Percentiles rank a stretch among this genome's conserved stretches.
Conservation (phyloP, 805 yeast genomes). For the Cyberlindnera euphorbiiphila region DNA sequence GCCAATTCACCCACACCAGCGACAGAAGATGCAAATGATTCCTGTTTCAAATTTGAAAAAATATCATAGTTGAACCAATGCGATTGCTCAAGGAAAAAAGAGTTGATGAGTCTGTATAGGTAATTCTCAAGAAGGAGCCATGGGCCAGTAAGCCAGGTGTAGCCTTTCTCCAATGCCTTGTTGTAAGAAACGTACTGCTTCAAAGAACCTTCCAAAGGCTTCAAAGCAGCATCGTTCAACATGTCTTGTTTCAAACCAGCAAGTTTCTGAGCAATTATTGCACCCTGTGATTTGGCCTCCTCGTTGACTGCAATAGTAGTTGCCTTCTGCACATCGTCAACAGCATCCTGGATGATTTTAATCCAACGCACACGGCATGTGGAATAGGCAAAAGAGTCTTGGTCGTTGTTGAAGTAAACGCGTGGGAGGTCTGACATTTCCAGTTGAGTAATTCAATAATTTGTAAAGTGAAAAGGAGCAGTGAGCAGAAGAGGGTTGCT, state of each 20-base stretch:
- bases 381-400: slow-evolving; percentile 73
- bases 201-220: slow-evolving; percentile 41
- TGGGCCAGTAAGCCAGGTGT: slow-evolving; percentile 80
- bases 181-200: slow-evolving; percentile 57
- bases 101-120: slow-evolving; percentile 64
- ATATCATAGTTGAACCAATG: slow-evolving; percentile 59
- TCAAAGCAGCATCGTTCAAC: slow-evolving; percentile 37
- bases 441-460: neutral
- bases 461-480: neutral
- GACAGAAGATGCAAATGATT: slow-evolving; percentile 70
- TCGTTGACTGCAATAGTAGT: slow-evolving; percentile 29
- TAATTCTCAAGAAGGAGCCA: slow-evolving; percentile 90
- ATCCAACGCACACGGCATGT: slow-evolving; percentile 89
- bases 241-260: slow-evolving; percentile 42
- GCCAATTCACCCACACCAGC: slow-evolving; percentile 82
- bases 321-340: slow-evolving; percentile 53
- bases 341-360: slow-evolving; percentile 62
- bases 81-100: slow-evolving; percentile 36
- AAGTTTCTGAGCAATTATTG: slow-evolving; percentile 39
- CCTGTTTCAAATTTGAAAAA: slow-evolving; percentile 64
- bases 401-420: slow-evolving; percentile 61
- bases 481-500: no score
- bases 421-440: slow-evolving; percentile 24
- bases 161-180: slow-evolving; percentile 37
- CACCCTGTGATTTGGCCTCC: slow-evolving; percentile 42